Evolutionary conservation across 2,329 filamentous ascomycete genomes (phyloP).

Genomic region (Geosmithia morbida): DNA sequence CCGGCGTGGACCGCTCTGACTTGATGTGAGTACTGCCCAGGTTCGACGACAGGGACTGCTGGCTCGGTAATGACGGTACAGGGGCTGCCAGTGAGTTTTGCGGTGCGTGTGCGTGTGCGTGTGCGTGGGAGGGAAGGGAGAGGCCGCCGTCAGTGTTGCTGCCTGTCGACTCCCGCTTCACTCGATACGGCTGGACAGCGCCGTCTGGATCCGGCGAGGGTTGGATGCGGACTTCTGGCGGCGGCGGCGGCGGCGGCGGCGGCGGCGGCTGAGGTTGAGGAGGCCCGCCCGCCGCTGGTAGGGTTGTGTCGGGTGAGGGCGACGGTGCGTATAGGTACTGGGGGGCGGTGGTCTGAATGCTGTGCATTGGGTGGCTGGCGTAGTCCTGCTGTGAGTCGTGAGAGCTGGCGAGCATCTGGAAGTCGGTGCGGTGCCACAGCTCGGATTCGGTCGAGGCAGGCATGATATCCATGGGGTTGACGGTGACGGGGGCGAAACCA

Average conservation of each 20-base stretch:
- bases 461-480: slow-evolving; percentile 41
- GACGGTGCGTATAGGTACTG: background rate
- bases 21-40: background rate
- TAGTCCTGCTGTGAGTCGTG: slow-evolving; percentile 2
- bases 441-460: slow-evolving; percentile 23
- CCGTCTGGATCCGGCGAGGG: background rate
- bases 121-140: background rate
- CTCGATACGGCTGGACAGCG: background rate
- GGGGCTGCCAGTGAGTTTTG: background rate
- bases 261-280: too few species aligned
- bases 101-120: background rate
- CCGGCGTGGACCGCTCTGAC: background rate
- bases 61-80: background rate
- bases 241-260: background rate
- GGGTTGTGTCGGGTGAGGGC: background rate
- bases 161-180: background rate
- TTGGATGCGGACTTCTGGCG: background rate
- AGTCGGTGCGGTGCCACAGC: slow-evolving; percentile 20
- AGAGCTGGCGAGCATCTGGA: slow-evolving; percentile 16
- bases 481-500: slow-evolving; percentile 22
- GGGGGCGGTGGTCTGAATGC: background rate
- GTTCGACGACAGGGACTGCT: background rate
- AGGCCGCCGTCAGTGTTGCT: background rate
- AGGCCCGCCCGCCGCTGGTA: background rate
- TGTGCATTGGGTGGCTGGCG: background rate